phyloP scores from a whole-genome alignment of 345 rosid genomes.

The Capsella bursapastoris region DNA sequence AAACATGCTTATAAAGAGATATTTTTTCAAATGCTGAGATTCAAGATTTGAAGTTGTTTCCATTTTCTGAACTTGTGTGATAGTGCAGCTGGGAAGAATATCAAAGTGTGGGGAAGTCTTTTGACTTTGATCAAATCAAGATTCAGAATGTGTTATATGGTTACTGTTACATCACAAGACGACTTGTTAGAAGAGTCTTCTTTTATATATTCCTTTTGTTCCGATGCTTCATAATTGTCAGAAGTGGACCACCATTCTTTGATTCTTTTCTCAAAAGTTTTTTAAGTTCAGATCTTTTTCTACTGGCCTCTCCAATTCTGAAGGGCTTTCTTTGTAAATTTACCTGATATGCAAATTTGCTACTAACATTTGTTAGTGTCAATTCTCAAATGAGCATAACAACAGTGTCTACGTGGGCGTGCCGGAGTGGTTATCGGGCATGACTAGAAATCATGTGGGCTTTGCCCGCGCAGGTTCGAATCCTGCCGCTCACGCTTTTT shows the following conservation, averaged over 20 bases:
- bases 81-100: constrained; percentile 4
- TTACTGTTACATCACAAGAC: constrained; percentile 35
- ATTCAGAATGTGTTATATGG: constrained; percentile 13
- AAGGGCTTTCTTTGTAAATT: constrained; percentile 16
- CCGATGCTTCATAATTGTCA: constrained; percentile 35
- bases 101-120: constrained; percentile 12
- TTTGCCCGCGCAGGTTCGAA: constrained; percentile 90
- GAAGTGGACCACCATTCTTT: constrained; percentile 22
- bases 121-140: constrained; percentile 35
- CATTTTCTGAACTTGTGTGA: constrained; percentile 1
- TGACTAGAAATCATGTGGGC: constrained; percentile 95
- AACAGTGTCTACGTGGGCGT: constrained; percentile 27
- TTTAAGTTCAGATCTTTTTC: constrained; percentile 17
- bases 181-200: constrained; percentile 30
- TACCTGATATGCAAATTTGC: background rate
- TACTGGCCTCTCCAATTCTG: constrained; percentile 18
- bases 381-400: background rate
- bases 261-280: background rate
- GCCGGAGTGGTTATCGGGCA: constrained; percentile 67
- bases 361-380: background rate
- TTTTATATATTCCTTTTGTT: constrained; percentile 22
- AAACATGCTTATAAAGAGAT: background rate
- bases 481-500: constrained; percentile 54
- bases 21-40: background rate
- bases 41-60: background rate